Evolutionary conservation across 2,329 filamentous ascomycete species (phyloP).

Genomic region (Stemphylium beticola): DNA sequence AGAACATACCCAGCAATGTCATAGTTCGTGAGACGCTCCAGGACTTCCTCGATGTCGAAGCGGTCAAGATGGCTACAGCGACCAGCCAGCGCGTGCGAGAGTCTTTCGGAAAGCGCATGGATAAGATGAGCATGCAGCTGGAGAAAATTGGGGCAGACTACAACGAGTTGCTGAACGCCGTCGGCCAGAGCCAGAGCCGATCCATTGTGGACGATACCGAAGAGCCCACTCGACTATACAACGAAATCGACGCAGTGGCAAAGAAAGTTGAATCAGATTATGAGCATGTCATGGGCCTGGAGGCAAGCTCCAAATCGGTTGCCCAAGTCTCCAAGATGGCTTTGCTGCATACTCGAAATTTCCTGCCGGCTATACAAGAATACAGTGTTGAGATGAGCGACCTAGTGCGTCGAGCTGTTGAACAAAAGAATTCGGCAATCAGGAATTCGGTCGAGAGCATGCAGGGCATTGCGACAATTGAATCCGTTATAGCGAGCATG

Average conservation of each 20-base stretch:
- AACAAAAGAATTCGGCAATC: slow-evolving; percentile 72
- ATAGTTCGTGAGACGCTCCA: slow-evolving; percentile 41
- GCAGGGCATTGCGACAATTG: slow-evolving; percentile 81
- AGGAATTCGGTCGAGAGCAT: slow-evolving; percentile 74
- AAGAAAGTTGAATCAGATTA: slow-evolving; percentile 89
- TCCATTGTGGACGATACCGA: slow-evolving; percentile 64
- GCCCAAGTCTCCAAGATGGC: slow-evolving; percentile 69
- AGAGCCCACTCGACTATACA: slow-evolving; percentile 72
- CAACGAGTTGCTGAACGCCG: slow-evolving; percentile 52
- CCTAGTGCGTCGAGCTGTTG: slow-evolving; percentile 58
- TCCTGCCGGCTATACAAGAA: slow-evolving; percentile 65
- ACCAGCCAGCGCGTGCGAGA: slow-evolving; percentile 68
- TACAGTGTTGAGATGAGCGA: slow-evolving; percentile 63
- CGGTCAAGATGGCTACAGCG: slow-evolving; percentile 73
- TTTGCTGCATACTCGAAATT: slow-evolving; percentile 67
- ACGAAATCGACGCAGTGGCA: slow-evolving; percentile 84
- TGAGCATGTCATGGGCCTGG: slow-evolving; percentile 73
- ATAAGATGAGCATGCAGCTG: slow-evolving; percentile 51
- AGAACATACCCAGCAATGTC: slow-evolving; percentile 28
- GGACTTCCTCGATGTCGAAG: slow-evolving; percentile 74
- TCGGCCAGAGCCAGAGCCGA: slow-evolving; percentile 56
- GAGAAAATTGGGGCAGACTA: slow-evolving; percentile 51
- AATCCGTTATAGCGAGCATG: slow-evolving; percentile 73
- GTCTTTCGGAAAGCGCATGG: slow-evolving; percentile 65
- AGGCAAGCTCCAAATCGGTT: slow-evolving; percentile 69